These are phyloP conservation scores for Aspergillus sparsus DNA, from an alignment of 495 filamentous ascomycete species.

Conservation along the genomic window DNA sequence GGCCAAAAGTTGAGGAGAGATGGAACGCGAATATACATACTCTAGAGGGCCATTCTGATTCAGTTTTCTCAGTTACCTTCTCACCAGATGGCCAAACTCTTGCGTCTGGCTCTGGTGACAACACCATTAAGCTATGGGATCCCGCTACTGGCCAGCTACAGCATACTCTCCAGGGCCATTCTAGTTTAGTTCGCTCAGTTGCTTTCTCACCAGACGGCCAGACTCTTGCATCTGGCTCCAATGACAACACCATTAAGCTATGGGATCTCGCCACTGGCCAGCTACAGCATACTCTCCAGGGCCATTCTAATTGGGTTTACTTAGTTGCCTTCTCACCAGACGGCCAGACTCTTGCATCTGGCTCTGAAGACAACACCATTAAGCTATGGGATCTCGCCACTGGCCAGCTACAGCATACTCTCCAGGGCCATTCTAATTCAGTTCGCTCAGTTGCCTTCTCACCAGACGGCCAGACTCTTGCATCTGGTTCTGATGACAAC, in stretches of 20 bases:
- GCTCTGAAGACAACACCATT: constrained; percentile 21
- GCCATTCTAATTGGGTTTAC: constrained; percentile 3
- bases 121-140: constrained; percentile 15
- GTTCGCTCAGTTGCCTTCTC: neutral
- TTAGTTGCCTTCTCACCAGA: neutral
- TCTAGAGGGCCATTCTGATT: constrained; percentile 9
- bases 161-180: constrained; percentile 25
- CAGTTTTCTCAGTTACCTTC: neutral
- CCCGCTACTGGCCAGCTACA: constrained; percentile 1
- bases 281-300: neutral
- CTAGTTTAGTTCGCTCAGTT: neutral
- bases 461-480: no score
- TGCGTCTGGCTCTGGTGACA: constrained; percentile 4
- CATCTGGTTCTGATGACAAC: no score
- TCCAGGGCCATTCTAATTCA: constrained; percentile 19
- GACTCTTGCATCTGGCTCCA: constrained; percentile 5
- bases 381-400: constrained; percentile 15
- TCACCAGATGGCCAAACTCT: constrained; percentile 4
- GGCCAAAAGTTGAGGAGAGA: constrained; percentile 13
- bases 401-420: neutral
- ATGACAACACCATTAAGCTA: constrained; percentile 21
- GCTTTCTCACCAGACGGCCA: constrained; percentile 20
- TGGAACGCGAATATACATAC: constrained; percentile 15
- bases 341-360: constrained; percentile 8
- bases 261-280: constrained; percentile 6